phyloP scores from a whole-genome alignment of 164 flowering plant genomes.

The Stephania yunnanensis region DNA sequence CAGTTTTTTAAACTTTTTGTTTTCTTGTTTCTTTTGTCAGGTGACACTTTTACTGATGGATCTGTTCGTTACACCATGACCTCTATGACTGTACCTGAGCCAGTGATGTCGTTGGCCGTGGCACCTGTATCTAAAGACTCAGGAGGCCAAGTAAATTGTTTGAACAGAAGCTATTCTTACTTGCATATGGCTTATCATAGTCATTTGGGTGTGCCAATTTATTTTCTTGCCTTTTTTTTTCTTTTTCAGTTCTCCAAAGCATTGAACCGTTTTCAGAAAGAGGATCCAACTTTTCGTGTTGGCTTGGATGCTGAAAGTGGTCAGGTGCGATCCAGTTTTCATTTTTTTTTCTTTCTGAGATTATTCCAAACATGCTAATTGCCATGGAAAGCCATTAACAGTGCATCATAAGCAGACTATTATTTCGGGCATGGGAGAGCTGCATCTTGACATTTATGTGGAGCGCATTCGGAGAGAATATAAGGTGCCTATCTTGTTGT shows the following conservation, averaged over 20 bases:
- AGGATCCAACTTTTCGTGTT: slow-evolving; percentile 99
- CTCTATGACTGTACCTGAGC: slow-evolving; percentile 99
- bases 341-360: background rate
- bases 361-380: background rate
- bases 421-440: slow-evolving; percentile 99
- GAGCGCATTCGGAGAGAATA: slow-evolving; percentile 96
- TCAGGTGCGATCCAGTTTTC: slow-evolving; percentile 45
- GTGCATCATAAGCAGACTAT: slow-evolving; percentile 58
- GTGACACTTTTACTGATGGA: slow-evolving; percentile 97
- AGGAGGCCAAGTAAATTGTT: slow-evolving; percentile 76
- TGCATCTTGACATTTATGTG: slow-evolving; percentile 96
- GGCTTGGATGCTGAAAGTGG: slow-evolving; percentile 98
- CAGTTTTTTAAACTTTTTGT: background rate
- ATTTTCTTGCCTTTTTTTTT: slow-evolving; percentile 8
- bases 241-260: slow-evolving; percentile 89
- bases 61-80: slow-evolving; percentile 96
- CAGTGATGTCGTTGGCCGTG: slow-evolving; percentile 99
- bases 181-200: background rate
- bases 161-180: background rate
- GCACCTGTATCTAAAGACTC: slow-evolving; percentile 93
- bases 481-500: slow-evolving; percentile 44
- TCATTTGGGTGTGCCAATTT: background rate
- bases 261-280: slow-evolving; percentile 93
- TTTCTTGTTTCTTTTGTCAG: slow-evolving; percentile 29
- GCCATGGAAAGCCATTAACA: slow-evolving; percentile 4